Percentiles rank a stretch among this genome's conserved stretches.
phyloP scores from a whole-genome alignment of 257 asterid genomes.

The Fraxinus pennsylvanica region DNA sequence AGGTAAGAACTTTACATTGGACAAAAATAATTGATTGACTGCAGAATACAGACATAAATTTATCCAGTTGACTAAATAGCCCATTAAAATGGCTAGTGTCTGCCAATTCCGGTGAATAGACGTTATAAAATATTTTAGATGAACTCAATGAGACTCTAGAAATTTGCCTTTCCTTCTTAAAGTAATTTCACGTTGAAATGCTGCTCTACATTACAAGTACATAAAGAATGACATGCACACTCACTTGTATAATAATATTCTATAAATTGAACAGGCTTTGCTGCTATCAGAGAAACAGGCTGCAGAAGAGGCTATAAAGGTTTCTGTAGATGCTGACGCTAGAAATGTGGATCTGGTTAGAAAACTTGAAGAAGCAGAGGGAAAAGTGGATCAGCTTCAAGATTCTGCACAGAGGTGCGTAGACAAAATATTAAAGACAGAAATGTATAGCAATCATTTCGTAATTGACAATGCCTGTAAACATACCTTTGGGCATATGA shows the following conservation, averaged over 20 bases:
- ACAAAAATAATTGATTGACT: conserved; percentile 16
- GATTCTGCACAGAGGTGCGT: conserved; percentile 82
- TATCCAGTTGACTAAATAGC: background rate
- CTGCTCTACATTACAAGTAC: background rate
- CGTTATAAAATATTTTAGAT: background rate
- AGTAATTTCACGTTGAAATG: background rate
- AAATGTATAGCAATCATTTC: background rate
- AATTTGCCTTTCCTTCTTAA: background rate
- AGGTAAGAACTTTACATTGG: conserved; percentile 46
- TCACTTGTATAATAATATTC: conserved; percentile 22
- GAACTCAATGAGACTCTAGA: too few relatives aligned
- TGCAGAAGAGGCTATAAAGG: conserved; percentile 68
- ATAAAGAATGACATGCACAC: background rate
- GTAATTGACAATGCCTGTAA: background rate
- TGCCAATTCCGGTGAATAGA: background rate
- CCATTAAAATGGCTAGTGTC: background rate
- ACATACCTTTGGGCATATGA: background rate
- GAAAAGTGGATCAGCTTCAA: conserved; percentile 76
- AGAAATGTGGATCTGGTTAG: conserved; percentile 59
- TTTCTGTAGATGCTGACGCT: conserved; percentile 57
- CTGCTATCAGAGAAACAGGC: conserved; percentile 69
- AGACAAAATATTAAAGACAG: background rate
- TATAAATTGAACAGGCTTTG: conserved; percentile 54
- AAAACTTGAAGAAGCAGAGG: conserved; percentile 70
- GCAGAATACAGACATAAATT: conserved; percentile 16